Evolutionary conservation across 2,329 filamentous ascomycete genomes (phyloP).

Genomic region (Eutypella sp.): DNA sequence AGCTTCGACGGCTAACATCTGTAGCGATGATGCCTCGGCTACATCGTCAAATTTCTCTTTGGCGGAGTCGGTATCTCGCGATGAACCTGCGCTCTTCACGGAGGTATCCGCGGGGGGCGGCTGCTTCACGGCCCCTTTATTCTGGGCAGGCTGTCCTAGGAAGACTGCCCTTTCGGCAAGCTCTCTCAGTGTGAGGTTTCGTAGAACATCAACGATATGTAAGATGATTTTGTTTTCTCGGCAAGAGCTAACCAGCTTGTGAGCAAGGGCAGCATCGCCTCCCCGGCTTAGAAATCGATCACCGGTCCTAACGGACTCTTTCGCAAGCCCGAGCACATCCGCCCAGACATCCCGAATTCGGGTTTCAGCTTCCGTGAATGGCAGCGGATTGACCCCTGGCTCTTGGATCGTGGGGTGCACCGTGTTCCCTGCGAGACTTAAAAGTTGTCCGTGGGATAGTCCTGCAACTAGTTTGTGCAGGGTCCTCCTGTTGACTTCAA

Average conservation of each 20-base stretch:
- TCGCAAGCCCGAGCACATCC: slow-evolving; percentile 33
- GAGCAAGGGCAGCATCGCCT: slow-evolving; percentile 40
- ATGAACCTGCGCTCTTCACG: slow-evolving; percentile 35
- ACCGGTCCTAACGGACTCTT: slow-evolving; percentile 34
- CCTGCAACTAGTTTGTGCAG: slow-evolving; percentile 41
- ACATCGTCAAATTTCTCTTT: slow-evolving; percentile 41
- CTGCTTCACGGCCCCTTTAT: slow-evolving; percentile 2
- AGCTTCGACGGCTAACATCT: slow-evolving; percentile 44
- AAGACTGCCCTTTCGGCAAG: slow-evolving; percentile 32
- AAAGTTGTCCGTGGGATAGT: slow-evolving; percentile 38
- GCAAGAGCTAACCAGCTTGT: slow-evolving; percentile 39
- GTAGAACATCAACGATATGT: slow-evolving; percentile 38
- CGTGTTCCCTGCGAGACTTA: slow-evolving; percentile 34
- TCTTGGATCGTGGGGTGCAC: slow-evolving; percentile 32
- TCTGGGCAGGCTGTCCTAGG: slow-evolving; percentile 15
- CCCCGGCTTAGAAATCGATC: slow-evolving; percentile 44
- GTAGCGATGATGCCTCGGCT: slow-evolving; percentile 42
- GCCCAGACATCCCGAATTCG: slow-evolving; percentile 46
- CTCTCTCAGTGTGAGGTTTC: slow-evolving; percentile 37
- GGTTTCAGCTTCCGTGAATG: slow-evolving; percentile 42
- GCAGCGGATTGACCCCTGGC: slow-evolving; percentile 39
- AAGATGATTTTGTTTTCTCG: slow-evolving; percentile 37
- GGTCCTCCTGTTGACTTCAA: slow-evolving; percentile 46
- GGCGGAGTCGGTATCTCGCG: slow-evolving; percentile 37
- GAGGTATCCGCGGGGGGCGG: slow-evolving; percentile 27